Evolutionary conservation across 1,284 basidiomycete genomes (phyloP).

Genomic region (Cystobasidium sp.): DNA sequence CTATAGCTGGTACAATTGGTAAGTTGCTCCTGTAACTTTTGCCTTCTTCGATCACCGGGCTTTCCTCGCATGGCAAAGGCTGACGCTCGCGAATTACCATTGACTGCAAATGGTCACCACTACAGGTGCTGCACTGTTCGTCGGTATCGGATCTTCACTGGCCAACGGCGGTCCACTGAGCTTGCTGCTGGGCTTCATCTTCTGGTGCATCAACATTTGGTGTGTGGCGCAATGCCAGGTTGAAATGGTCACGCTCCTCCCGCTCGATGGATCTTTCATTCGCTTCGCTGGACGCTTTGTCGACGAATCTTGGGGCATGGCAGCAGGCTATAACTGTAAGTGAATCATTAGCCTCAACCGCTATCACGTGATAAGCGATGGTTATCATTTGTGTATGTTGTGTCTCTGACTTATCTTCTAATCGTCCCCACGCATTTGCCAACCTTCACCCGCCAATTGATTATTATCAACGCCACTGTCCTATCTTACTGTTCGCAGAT

Average conservation of each 20-base stretch:
- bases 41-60: background rate
- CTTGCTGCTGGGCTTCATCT: slow-evolving; percentile 41
- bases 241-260: slow-evolving; percentile 44
- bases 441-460: no score
- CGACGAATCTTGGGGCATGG: slow-evolving; percentile 47
- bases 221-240: slow-evolving; percentile 46
- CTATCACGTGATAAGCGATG: slow-evolving; percentile 4
- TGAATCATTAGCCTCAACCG: background rate
- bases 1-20: slow-evolving; percentile 44
- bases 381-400: background rate
- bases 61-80: background rate
- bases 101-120: background rate
- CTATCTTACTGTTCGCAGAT: slow-evolving; percentile 12
- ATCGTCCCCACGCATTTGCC: slow-evolving; percentile 27
- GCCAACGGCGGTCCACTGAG: slow-evolving; percentile 37
- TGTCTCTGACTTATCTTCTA: slow-evolving; percentile 14
- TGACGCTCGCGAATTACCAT: background rate
- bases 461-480: slow-evolving; percentile 4
- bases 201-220: slow-evolving; percentile 38
- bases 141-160: slow-evolving; percentile 43
- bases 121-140: slow-evolving; percentile 41
- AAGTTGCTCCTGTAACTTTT: background rate
- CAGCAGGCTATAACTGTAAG: slow-evolving; percentile 51
- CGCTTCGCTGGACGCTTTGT: slow-evolving; percentile 43
- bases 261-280: slow-evolving; percentile 46